Conservation (phyloP, 208 protist species). For the Acanthamoeba culbertsoni region DNA sequence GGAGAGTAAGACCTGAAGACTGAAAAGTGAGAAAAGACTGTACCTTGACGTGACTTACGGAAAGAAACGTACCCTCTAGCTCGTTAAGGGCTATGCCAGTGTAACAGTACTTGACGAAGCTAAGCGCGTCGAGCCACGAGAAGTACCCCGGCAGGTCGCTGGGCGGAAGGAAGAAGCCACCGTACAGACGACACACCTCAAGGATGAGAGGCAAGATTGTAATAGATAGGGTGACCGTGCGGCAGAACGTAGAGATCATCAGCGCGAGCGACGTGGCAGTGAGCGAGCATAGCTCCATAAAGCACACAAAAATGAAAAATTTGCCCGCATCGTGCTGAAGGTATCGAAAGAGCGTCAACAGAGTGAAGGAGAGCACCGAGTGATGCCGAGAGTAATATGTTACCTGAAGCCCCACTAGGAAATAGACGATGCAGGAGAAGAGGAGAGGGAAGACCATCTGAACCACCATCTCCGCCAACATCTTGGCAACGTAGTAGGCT, state of each 20-base stretch:
- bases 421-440: constrained; percentile 58
- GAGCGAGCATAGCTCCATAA: constrained; percentile 58
- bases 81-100: constrained; percentile 54
- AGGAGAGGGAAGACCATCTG: constrained; percentile 50
- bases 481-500: constrained; percentile 68
- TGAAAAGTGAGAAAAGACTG: neutral
- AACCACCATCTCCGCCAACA: constrained; percentile 57
- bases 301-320: constrained; percentile 58
- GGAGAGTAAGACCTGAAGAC: neutral
- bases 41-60: neutral
- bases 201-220: constrained; percentile 10
- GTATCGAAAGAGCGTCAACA: neutral
- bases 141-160: constrained; percentile 26
- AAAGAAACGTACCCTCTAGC: neutral
- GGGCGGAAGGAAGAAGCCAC: constrained; percentile 58
- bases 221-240: constrained; percentile 46
- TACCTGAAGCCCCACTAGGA: constrained; percentile 53
- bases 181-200: constrained; percentile 51
- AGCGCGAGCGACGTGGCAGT: constrained; percentile 45
- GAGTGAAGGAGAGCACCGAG: neutral
- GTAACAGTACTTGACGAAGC: constrained; percentile 54
- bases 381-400: neutral
- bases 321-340: constrained; percentile 21
- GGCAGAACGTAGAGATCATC: constrained; percentile 62
- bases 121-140: constrained; percentile 56